Evolutionary conservation across 2,329 filamentous ascomycete species (phyloP), one percentile per base, ranked within the genome.

Genomic region (Fusarium lateritium): DNA sequence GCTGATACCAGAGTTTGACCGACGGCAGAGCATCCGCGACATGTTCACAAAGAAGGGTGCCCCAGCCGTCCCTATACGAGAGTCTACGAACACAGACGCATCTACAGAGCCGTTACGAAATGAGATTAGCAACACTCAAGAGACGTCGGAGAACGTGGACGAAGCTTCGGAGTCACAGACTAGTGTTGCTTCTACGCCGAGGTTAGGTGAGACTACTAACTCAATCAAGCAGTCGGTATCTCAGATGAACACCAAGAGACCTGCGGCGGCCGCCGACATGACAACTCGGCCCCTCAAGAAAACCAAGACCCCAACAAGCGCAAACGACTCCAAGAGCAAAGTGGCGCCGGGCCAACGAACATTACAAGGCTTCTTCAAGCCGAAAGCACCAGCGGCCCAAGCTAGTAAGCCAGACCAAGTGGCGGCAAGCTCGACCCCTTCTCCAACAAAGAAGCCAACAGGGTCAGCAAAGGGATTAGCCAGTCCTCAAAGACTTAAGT

Each of bases 1-100:
- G 76, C 84, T 97, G 11, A 91, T 98, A 57, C 91, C 94, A 2
- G 94, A 98, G 73, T 98, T 98, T 72, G 89, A 94, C 75, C 90
- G 91, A 62, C 89, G 96, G 21, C 88, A 89, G 70, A 97, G 84
- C 76, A 98, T 99, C 75, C 93, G 91, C 72, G 94, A 97, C 75
- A 98, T 99, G 96, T 98, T 98, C 76, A 84, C 84, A 62, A 76
- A 84, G 59, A 71, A 72, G 61, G 60, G 68, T 33, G 33, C 43
- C 17, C 50, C 66, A 51, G 53, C 50, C 54, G 49, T 39, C 42
- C 33, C 38, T 53, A 55, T 45, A n/a, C 64, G 47, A 44, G 52
- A 51, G 17, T 53, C 49, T 19, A 15, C 53, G 13, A 59, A 39
- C 33, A 58, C 55, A 26, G 53, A 45, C 26, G 24, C 46, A 19